phyloP scores from a whole-genome alignment of 768 basidiomycete genomes.

The Tylopilus felleus region DNA sequence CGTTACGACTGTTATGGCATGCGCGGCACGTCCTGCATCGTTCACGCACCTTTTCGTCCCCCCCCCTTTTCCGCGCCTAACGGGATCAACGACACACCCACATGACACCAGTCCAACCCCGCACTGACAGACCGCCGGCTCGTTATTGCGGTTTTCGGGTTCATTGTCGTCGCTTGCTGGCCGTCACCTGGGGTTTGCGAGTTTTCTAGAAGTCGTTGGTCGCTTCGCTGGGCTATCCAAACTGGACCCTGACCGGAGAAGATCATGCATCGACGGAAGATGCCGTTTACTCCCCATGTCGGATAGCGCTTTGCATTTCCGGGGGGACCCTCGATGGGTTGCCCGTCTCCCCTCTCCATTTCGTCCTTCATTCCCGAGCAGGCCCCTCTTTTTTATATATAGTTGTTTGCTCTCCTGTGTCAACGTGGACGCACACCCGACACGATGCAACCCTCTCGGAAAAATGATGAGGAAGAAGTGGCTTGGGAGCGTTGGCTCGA shows the following conservation, averaged over 20 bases:
- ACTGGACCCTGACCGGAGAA: slow-evolving; percentile 1
- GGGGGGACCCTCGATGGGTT: background rate
- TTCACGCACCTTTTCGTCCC: background rate
- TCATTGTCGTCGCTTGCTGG: slow-evolving; percentile 7
- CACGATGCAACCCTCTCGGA: background rate
- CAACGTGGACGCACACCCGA: background rate
- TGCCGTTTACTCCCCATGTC: background rate
- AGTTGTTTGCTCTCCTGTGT: background rate
- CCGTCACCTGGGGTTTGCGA: background rate
- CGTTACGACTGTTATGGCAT: slow-evolving; percentile 19
- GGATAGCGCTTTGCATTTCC: background rate
- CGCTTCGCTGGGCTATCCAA: background rate
- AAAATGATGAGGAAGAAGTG: background rate
- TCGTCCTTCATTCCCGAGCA: slow-evolving; percentile 9
- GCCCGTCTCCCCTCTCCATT: background rate
- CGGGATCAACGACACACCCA: slow-evolving; percentile 1
- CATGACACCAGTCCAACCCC: slow-evolving; percentile 1
- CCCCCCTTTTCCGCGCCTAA: slow-evolving; percentile 1
- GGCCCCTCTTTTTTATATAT: background rate
- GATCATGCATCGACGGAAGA: slow-evolving; percentile 1
- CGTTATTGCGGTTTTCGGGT: background rate
- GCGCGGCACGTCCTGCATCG: background rate
- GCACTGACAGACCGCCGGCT: slow-evolving; percentile 8
- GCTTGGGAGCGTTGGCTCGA: background rate
- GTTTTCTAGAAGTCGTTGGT: background rate